Percentiles rank a stretch among this genome's conserved stretches.
Evolutionary conservation across 1,139 yeast genomes (phyloP).

Genomic region (Kodamaea plutei): DNA sequence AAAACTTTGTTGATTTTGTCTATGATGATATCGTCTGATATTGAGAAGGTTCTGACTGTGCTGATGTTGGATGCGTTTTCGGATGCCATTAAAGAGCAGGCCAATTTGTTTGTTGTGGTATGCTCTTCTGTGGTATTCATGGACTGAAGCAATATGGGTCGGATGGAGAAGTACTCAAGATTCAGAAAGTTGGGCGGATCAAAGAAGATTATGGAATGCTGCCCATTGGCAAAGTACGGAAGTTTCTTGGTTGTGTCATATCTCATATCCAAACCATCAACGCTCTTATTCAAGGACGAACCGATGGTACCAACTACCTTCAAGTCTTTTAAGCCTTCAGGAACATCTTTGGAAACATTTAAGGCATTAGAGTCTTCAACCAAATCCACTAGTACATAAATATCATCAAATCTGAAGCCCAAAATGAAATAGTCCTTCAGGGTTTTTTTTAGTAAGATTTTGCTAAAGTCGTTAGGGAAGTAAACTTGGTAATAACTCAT

Average conservation of each 20-base stretch:
- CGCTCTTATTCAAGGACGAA: too few species aligned
- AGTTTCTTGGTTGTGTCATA: slow-evolving; percentile 1
- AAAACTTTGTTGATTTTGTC: slow-evolving; percentile 33
- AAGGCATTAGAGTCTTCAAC: slow-evolving; percentile 5
- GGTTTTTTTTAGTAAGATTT: too few species aligned
- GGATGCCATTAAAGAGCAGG: slow-evolving; percentile 7
- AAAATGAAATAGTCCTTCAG: too few species aligned
- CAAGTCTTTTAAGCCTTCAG: slow-evolving; percentile 14
- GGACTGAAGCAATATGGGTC: slow-evolving; percentile 67
- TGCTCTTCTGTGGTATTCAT: slow-evolving; percentile 17
- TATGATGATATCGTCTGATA: slow-evolving; percentile 27
- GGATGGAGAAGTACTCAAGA: slow-evolving; percentile 75
- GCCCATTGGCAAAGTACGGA: slow-evolving; percentile 1
- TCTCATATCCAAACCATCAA: slow-evolving; percentile 6
- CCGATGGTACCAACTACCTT: slow-evolving; percentile 22
- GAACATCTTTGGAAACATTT: slow-evolving; percentile 4
- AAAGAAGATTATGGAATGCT: slow-evolving; percentile 49
- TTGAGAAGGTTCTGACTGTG: slow-evolving; percentile 11
- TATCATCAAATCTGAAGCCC: too few species aligned
- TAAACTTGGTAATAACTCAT: slow-evolving; percentile 28
- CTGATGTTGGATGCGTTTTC: slow-evolving; percentile 9
- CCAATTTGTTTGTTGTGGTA: slow-evolving; percentile 5
- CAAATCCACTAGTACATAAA: slow-evolving; percentile 22
- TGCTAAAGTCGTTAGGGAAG: slow-evolving; percentile 31
- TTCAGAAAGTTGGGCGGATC: slow-evolving; percentile 70